Evolutionary conservation across 768 basidiomycete species (phyloP).

Genomic region (Crassisporium funariophilum): DNA sequence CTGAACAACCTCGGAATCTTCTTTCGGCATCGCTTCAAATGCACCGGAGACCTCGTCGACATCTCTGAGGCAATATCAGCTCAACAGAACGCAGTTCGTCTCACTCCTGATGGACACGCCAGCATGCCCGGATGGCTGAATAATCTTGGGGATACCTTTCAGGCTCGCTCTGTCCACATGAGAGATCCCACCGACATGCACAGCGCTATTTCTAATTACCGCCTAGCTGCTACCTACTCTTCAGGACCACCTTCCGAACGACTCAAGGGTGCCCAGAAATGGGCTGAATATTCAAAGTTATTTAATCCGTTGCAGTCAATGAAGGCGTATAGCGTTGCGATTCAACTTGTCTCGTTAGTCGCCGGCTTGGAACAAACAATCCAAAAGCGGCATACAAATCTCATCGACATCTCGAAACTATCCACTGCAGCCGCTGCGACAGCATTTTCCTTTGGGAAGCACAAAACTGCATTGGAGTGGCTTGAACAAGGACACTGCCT

Average conservation of each 20-base stretch:
- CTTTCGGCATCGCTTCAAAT: neutral
- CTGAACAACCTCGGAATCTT: slow-evolving; percentile 4
- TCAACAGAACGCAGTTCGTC: slow-evolving; percentile 14
- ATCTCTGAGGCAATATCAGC: slow-evolving; percentile 24
- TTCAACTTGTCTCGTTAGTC: slow-evolving; percentile 18
- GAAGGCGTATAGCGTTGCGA: slow-evolving; percentile 9
- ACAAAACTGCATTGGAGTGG: slow-evolving; percentile 7
- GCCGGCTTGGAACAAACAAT: slow-evolving; percentile 16
- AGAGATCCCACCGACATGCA: slow-evolving; percentile 18
- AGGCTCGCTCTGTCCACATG: slow-evolving; percentile 19
- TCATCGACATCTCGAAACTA: slow-evolving; percentile 3
- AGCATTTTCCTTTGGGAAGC: slow-evolving; percentile 1
- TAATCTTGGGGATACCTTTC: slow-evolving; percentile 18
- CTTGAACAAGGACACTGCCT: slow-evolving; percentile 13
- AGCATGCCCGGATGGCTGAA: slow-evolving; percentile 13
- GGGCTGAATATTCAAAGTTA: neutral
- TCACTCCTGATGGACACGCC: slow-evolving; percentile 22
- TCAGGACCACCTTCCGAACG: neutral
- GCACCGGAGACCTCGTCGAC: slow-evolving; percentile 16
- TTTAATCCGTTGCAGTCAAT: slow-evolving; percentile 2
- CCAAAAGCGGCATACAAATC: slow-evolving; percentile 6
- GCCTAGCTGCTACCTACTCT: neutral
- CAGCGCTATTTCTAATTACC: neutral
- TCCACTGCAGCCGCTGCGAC: slow-evolving; percentile 2
- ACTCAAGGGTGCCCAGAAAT: neutral